These are phyloP conservation scores for Syncephalastrum monosporum DNA, from an alignment of 371 early-diverging fungal species.

Conservation along the genomic window DNA sequence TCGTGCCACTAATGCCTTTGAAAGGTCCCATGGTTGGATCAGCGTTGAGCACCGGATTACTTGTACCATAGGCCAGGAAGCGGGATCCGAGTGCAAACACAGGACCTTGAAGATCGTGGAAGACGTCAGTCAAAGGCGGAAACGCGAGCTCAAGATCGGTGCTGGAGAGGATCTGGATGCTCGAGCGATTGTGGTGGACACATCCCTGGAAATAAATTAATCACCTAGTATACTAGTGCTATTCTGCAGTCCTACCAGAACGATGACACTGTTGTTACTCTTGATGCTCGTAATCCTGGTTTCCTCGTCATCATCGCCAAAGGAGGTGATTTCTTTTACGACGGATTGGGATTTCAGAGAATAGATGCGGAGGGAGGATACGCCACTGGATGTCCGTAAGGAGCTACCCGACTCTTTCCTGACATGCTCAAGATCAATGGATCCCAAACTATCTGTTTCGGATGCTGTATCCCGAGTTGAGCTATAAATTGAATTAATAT, in stretches of 20 bases:
- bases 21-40: constrained; percentile 33
- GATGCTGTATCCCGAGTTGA: constrained; percentile 4
- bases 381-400: too few species aligned
- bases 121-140: constrained; percentile 51
- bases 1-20: constrained; percentile 29
- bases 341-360: constrained; percentile 46
- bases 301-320: constrained; percentile 39
- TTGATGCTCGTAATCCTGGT: constrained; percentile 41
- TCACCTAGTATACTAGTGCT: neutral
- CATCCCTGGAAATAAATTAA: constrained; percentile 23
- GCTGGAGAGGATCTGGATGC: constrained; percentile 43
- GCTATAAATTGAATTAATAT: neutral
- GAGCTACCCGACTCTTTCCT: constrained; percentile 4
- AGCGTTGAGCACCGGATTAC: constrained; percentile 33
- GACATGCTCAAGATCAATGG: constrained; percentile 5
- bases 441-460: constrained; percentile 3
- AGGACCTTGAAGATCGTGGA: constrained; percentile 39
- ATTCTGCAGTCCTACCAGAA: constrained; percentile 38
- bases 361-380: constrained; percentile 29
- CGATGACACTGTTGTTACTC: constrained; percentile 46
- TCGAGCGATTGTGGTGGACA: constrained; percentile 28
- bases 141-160: constrained; percentile 20
- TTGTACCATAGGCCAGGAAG: constrained; percentile 66
- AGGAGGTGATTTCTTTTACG: constrained; percentile 27
- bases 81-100: constrained; percentile 63